Evolutionary conservation across 1,139 yeast genomes (phyloP), one percentile per base, ranked within the genome.

Genomic region (Saccharomycopsis hybrid): DNA sequence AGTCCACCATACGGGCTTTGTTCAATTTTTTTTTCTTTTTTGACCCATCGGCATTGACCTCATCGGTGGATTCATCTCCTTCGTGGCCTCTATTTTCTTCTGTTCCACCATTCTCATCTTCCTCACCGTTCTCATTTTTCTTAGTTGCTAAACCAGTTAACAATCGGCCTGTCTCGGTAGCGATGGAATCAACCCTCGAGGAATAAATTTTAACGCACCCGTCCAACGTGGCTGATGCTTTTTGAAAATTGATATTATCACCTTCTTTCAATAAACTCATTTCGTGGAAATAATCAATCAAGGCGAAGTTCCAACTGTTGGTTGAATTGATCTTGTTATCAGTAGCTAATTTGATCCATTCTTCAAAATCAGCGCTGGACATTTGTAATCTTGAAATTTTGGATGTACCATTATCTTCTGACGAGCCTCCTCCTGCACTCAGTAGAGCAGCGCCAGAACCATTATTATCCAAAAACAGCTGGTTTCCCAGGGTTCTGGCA

Each of bases 291-390:
- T 83, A 90, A 62, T 89, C 97, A 60, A 90, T 90, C 62, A 90
- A 72, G 0, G 90, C 95, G 61, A 86, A 81, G 58, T 85, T 85
- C 96, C 95, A 85, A 54, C 70, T 75, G 59, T 83, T 82, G 48
- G 76, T 73, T 1, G 80, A 68, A 44, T 82, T 82, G 62, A 83
- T 80, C 62, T 83, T 84, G 64, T 88, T 89, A 62, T 86, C 95
- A 1, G 95, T 85, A n/a, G 94, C 88, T 67, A 85, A 73, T 62
- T 81, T 85, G 73, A 88, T 85, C 89, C 95, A 85, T 66, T 86
- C 92, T 62, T 89, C 96, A 64, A 87, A 88, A 59, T 88, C 88
- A 7, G 82, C 85, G 59, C 76, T 70, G 65, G 55, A 52, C 55
- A 52, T 52, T 36, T 52, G 54, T 9, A 32, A 30, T 38, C 39